Evolutionary conservation across 371 early-diverging fungal genomes (phyloP), one percentile per base, ranked within the genome.

Genomic region (Neoconidiobolus thromboides): DNA sequence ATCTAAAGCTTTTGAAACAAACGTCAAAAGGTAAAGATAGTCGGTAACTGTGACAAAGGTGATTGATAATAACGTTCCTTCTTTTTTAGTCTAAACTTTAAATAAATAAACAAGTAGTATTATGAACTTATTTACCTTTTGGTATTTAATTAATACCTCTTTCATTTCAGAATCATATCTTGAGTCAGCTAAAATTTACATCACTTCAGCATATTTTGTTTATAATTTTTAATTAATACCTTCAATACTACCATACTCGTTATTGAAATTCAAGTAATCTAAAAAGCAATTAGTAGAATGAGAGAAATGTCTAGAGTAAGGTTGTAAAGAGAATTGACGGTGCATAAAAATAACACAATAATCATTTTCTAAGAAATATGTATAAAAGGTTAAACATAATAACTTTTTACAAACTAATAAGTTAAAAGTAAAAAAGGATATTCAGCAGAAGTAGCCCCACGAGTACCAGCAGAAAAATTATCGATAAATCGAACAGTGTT

Each of bases 401-500:
- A 3, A 26, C 36, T 36, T 55, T 7, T 12, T 12, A 7, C 7
- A 43, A 14, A 47, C 3, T 36, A 36, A 4, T 2, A 36, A 6
- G 5, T 6, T 6, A 51, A 44, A 59, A 4, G 37, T 38, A 43
- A 43, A 55, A 63, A 64, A 69, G 65, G 67, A 64, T 76, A 82
- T 71, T 98, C 98, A 38, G 97, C 91, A 14, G 95, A 95, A 1
- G 83, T 80, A 2, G 96, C 90, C 43, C 98, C 98, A 38, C 98
- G 86, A 1, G 87, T 94, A 38, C 98, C 98, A 10, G 88, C 91
- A 60, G 88, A 87, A 68, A 98, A 96, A 75, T 98, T 98, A 72
- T 98, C 98, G 60, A 98, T 81, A 69, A 95, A 98, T n/a, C 98
- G 85, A 40, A 98, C 97, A 3, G 95, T 98, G 63, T 96, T 82